Evolutionary conservation across 192 early-diverging fungal genomes (phyloP), one percentile per base, ranked within the genome.

Genomic region (Umbelopsis ramanniana): DNA sequence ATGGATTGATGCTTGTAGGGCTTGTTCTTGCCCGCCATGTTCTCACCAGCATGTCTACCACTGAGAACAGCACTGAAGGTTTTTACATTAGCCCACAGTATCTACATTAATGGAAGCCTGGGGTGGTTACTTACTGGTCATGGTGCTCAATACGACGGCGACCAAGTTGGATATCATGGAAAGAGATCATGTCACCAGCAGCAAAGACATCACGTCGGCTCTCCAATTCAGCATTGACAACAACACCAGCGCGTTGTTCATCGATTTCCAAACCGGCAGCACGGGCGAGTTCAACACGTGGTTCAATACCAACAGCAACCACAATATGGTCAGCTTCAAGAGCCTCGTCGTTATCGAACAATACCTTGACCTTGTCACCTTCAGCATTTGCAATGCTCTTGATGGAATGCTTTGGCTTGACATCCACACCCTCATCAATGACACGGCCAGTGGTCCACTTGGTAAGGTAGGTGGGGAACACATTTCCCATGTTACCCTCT

Each of bases 101-200:
- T 63, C 17, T 37, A 3, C 3, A 0, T 3, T 3, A 29, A 60
- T 3, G 12, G 33, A 5, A 43, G 40, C 5, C 7, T 63, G 26
- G 6, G 22, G 3, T 29, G 24, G 9, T 14, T 12, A 71, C 70
- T 72, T 76, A 76, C 75, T 84, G 81, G 71, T 91, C 89, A 47
- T 91, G 86, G 70, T 91, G 89, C 78, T 91, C 87, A 35, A 88
- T 82, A 67, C 87, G 86, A 43, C 89, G 87, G 50, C 89, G 86
- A 35, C 89, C 87, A 10, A 90, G 76, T 4, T 84, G 84, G 19
- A 86, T 75, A 73, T 90, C 89, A 57, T 90, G 85, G 85, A 84
- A 90, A 4, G 85, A 87, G 19, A 82, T 83, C 71, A 87, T 86
- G 72, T 91, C 88, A 48, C 89, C 89, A 38, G 89, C 89, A 68